Base-by-base conservation (phyloP, 106 monocot genomes). In the Acorus gramineus region DNA sequence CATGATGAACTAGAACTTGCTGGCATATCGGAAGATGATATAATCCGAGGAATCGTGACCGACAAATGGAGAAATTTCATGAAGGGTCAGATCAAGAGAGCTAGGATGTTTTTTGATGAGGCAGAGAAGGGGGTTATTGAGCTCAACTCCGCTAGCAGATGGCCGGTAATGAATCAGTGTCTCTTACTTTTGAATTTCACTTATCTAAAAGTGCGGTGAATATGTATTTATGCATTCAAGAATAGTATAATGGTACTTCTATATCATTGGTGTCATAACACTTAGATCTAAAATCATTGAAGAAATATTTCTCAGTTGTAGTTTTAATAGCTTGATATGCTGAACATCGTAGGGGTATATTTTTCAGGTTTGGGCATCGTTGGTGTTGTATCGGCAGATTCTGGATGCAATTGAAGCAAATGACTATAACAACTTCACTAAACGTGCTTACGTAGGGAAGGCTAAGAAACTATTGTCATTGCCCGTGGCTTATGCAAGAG, bases 21-120 rank as follows among this genome's bases (percentile, higher is more conserved):
- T 1, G 96, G 96, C 11, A 76, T 96, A 44, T 85, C 85, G 3
- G 96, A 96, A 2, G 85, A 91, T 28, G 96, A 96, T 61, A 81
- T 96, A 5, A 91, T 96, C 63, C 69, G 70, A 0, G 87, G 96
- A n/a, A 88, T 68, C 56, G 96, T 98, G 60, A 98, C 83, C 0
- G 83, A 98, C 46, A 78, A 67, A 71, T 98, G 96, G 96, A 85
- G 88, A 66, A 81, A 56, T 28, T 98, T 98, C 81, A 98, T 98
- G 96, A 91, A 77, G 57, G 81, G 55, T 12, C 96, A 98, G 61
- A 91, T 91, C 44, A 74, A 74, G 73, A 78, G 96, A 57, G 91
- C 96, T 0, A 82, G 96, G 65, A 75, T 85, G 87, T 91, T 91
- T 78, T 98, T 88, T 62, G 62, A 77, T 13, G 79, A 88, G 54